Evolutionary conservation across 2,329 filamentous ascomycete genomes (phyloP), one percentile per base, ranked within the genome.

Genomic region (Coccinonectria pachysandricola): DNA sequence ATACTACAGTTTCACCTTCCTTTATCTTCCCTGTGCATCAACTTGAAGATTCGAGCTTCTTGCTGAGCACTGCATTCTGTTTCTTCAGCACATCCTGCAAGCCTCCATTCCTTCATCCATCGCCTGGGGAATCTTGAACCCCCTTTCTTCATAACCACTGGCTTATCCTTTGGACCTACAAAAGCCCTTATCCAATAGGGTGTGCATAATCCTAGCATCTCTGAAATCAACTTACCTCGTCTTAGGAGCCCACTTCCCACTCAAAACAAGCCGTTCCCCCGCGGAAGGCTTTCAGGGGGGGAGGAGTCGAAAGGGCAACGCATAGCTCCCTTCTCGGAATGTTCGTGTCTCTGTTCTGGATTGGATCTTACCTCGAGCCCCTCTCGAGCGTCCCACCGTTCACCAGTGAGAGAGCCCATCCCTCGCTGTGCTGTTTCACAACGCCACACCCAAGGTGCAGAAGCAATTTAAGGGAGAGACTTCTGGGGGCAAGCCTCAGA

Each of bases 291-390:
- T 12, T 23, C 20, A 19, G 30, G 21, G 34, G n/a, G n/a, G n/a
- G n/a, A n/a, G n/a, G n/a, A n/a, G n/a, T 35, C 21, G 14, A 35
- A 45, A 44, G 40, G 43, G 40, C 38, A 46, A 43, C 35, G 26
- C 31, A 40, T 41, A 36, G 40, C 30, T 44, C 46, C 45, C 41
- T 45, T 47, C 33, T 42, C 52, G 53, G 53, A 56, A 56, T 56
- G 51, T 42, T 23, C 54, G 36, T 55, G 53, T 50, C 50, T 55
- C 42, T 52, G 32, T 24, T 37, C 36, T 53, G 51, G 46, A 54
- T 55, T 42, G 51, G 45, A 49, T 49, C 37, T 30, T 36, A 45
- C 17, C 33, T 38, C 47, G 34, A 45, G 45, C 50, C 49, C 48
- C 49, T 48, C 35, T 40, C n/a, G 36, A 50, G 40, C 33, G 49